A percentile compares a stretch with the other conserved stretches of the same genome.
Conservation (phyloP, 1,284 basidiomycete genomes). For the Leccinum griseonigrum region DNA sequence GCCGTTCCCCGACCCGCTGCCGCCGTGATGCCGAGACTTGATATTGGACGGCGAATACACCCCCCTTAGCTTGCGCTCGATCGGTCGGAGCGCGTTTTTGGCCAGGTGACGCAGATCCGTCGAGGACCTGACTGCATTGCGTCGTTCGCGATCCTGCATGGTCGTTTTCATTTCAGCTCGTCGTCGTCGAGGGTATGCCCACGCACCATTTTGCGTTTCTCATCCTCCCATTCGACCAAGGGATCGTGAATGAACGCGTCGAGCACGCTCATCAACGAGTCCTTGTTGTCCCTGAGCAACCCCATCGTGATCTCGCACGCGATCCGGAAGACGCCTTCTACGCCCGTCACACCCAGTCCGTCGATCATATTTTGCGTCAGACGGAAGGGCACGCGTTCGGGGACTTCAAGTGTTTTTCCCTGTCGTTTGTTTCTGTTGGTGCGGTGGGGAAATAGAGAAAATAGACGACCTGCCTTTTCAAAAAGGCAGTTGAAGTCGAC, state of each 20-base stretch:
- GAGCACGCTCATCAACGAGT: constrained; percentile 93
- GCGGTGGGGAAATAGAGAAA: not conserved
- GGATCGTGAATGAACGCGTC: constrained; percentile 99
- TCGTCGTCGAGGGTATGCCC: not conserved
- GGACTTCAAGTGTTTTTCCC: constrained; percentile 87
- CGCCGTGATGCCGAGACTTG: constrained; percentile 30
- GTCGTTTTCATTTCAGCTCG: not conserved
- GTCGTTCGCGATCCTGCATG: constrained; percentile 34
- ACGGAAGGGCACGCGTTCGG: constrained; percentile 94
- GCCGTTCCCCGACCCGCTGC: constrained; percentile 22
- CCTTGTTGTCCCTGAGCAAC: constrained; percentile 87
- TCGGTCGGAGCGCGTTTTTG: constrained; percentile 72
- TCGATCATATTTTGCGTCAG: constrained; percentile 95
- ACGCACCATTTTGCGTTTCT: constrained; percentile 59
- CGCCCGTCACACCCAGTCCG: constrained; percentile 90
- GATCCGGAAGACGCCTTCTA: constrained; percentile 93
- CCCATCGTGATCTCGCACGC: constrained; percentile 92
- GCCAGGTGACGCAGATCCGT: constrained; percentile 64
- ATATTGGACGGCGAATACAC: constrained; percentile 58
- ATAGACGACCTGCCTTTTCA: constrained; percentile 65
- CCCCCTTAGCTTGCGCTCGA: constrained; percentile 83
- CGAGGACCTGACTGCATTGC: constrained; percentile 45
- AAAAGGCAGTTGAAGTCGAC: constrained; percentile 99
- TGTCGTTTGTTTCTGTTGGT: constrained; percentile 28
- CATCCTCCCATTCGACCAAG: constrained; percentile 92